Conservation (phyloP, 306 rosid species). For the Fragaria iinumae region DNA sequence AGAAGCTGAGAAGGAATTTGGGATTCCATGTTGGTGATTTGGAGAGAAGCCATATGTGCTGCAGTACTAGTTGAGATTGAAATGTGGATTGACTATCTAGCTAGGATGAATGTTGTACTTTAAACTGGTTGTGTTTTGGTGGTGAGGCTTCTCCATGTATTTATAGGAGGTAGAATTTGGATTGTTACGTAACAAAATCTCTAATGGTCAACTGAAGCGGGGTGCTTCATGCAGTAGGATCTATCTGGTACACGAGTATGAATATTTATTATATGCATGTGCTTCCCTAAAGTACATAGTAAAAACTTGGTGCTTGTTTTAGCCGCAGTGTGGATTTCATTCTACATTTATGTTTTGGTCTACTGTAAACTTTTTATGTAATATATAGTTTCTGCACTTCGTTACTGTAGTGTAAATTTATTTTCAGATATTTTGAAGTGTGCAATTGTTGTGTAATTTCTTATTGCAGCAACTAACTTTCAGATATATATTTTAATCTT, state of each 20-base stretch:
- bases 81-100: neutral
- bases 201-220: constrained; percentile 19
- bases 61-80: neutral
- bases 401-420: too few species aligned
- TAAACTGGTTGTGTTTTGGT: constrained; percentile 14
- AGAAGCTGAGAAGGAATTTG: constrained; percentile 47
- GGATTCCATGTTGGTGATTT: constrained; percentile 31
- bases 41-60: constrained; percentile 49
- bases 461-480: too few species aligned
- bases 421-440: too few species aligned
- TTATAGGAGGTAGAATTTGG: constrained; percentile 35
- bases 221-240: constrained; percentile 20
- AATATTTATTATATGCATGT: neutral
- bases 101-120: too few species aligned
- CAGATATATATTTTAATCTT: too few species aligned
- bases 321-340: too few species aligned
- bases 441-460: too few species aligned
- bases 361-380: too few species aligned
- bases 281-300: neutral
- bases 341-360: neutral
- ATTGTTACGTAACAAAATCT: constrained; percentile 17
- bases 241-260: neutral
- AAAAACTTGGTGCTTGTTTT: too few species aligned
- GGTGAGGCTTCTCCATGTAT: constrained; percentile 16
- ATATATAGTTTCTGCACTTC: too few species aligned